phyloP scores from a whole-genome alignment of 1,284 basidiomycete species.

The Cutaneotrichosporon spelunceum region DNA sequence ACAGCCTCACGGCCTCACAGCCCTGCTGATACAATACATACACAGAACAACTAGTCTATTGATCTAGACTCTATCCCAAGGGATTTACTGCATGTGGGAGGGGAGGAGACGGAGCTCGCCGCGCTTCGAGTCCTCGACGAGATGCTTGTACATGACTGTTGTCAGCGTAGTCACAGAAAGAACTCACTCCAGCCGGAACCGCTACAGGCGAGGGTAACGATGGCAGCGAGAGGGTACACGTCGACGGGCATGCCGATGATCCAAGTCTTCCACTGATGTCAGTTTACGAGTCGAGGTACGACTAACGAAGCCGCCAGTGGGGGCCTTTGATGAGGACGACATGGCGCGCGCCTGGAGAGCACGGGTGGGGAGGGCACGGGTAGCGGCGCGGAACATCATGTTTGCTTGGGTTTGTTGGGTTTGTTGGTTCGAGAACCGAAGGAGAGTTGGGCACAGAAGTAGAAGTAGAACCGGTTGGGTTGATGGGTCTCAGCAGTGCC shows the following conservation, averaged over 20 bases:
- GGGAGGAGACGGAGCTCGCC: slow-evolving; percentile 12
- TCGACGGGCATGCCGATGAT: slow-evolving; percentile 10
- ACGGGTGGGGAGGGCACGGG: slow-evolving; percentile 4
- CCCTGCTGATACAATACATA: slow-evolving; percentile 5
- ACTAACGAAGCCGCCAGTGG: slow-evolving; percentile 5
- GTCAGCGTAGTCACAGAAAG: neutral
- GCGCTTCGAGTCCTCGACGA: slow-evolving; percentile 4
- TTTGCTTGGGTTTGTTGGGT: slow-evolving; percentile 1
- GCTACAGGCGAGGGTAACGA: slow-evolving; percentile 2
- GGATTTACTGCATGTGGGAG: neutral
- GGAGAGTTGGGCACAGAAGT: neutral
- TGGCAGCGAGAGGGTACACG: slow-evolving; percentile 10
- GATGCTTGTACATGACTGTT: slow-evolving; percentile 9
- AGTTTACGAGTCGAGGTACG: too few species aligned
- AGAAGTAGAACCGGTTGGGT: neutral
- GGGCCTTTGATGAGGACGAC: neutral
- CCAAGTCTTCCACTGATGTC: slow-evolving; percentile 3
- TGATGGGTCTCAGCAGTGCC: neutral
- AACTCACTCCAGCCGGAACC: slow-evolving; percentile 8
- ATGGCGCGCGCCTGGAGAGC: slow-evolving; percentile 2
- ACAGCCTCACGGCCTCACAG: neutral
- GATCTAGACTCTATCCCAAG: neutral
- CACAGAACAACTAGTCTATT: neutral
- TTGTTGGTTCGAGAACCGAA: neutral
- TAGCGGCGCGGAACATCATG: slow-evolving; percentile 11